Evolutionary conservation across 805 yeast genomes (phyloP).

Genomic region (Ogataea corticis): DNA sequence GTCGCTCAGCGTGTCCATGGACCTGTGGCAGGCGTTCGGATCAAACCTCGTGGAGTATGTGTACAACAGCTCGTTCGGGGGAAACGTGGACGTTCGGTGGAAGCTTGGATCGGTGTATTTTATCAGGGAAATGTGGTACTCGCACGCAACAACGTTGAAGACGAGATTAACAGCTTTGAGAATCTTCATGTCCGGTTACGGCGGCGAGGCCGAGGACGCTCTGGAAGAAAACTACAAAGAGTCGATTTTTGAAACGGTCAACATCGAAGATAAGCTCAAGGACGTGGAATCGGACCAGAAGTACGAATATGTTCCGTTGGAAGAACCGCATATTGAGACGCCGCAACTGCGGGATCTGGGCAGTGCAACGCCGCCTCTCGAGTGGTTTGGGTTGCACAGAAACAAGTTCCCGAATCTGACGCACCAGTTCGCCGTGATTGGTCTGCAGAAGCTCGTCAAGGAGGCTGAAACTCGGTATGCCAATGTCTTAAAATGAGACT

Average conservation of each 20-base stretch:
- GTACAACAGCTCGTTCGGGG: slow-evolving; percentile 77
- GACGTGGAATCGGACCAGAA: slow-evolving; percentile 47
- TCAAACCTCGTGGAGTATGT: slow-evolving; percentile 61
- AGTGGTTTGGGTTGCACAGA: slow-evolving; percentile 96
- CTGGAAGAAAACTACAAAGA: slow-evolving; percentile 35
- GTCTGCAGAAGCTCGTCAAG: slow-evolving; percentile 70
- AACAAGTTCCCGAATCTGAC: slow-evolving; percentile 82
- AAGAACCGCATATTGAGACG: slow-evolving; percentile 80
- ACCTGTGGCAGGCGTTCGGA: slow-evolving; percentile 59
- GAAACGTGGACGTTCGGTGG: slow-evolving; percentile 91
- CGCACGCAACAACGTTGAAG: slow-evolving; percentile 73
- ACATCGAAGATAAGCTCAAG: slow-evolving; percentile 44
- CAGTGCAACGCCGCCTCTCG: slow-evolving; percentile 96
- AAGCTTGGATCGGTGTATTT: slow-evolving; percentile 89
- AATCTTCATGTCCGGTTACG: slow-evolving; percentile 31
- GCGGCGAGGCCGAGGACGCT: slow-evolving; percentile 35
- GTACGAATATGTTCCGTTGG: slow-evolving; percentile 62
- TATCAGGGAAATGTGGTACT: slow-evolving; percentile 88
- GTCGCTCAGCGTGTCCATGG: slow-evolving; percentile 70
- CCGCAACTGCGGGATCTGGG: slow-evolving; percentile 92
- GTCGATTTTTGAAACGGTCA: slow-evolving; percentile 34
- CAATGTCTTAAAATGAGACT: slow-evolving; percentile 43
- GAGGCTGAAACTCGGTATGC: slow-evolving; percentile 62
- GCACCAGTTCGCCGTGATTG: slow-evolving; percentile 74
- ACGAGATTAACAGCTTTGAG: slow-evolving; percentile 51